phyloP scores from a whole-genome alignment of 2,329 filamentous ascomycete species.

The Huntiella bhutanensis region DNA sequence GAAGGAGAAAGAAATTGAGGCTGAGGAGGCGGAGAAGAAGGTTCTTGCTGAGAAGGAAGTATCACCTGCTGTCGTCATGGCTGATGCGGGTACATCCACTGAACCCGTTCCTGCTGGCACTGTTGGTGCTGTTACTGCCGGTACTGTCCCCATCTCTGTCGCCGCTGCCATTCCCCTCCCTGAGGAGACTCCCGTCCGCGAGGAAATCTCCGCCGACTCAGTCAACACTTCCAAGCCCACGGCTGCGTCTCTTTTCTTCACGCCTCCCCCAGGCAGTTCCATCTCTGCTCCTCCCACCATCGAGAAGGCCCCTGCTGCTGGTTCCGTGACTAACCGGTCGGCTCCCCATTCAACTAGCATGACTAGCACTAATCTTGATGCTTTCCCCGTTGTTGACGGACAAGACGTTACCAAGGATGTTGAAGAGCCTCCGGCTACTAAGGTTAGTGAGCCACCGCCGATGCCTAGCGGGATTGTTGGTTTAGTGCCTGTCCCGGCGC shows the following conservation, averaged over 20 bases:
- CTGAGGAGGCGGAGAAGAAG: background rate
- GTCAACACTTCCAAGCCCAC: background rate
- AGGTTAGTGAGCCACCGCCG: no score
- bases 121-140: background rate
- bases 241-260: background rate
- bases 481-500: background rate
- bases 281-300: background rate
- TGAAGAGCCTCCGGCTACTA: no score
- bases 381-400: background rate
- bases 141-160: background rate
- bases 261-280: background rate
- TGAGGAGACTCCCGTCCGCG: background rate
- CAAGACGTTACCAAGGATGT: background rate
- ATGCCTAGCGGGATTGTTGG: no score
- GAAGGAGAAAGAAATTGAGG: background rate
- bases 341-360: background rate
- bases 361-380: constrained; percentile 1
- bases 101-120: background rate
- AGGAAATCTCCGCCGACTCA: background rate
- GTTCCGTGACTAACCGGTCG: background rate
- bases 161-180: background rate
- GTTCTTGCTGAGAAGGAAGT: no score
- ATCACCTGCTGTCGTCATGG: no score
- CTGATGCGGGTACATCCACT: no score
- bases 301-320: background rate